Percentiles rank a stretch among this genome's conserved stretches.
These are phyloP conservation scores for Solanum habrochaites DNA, from an alignment of 257 asterid genomes.

Conservation along the genomic window DNA sequence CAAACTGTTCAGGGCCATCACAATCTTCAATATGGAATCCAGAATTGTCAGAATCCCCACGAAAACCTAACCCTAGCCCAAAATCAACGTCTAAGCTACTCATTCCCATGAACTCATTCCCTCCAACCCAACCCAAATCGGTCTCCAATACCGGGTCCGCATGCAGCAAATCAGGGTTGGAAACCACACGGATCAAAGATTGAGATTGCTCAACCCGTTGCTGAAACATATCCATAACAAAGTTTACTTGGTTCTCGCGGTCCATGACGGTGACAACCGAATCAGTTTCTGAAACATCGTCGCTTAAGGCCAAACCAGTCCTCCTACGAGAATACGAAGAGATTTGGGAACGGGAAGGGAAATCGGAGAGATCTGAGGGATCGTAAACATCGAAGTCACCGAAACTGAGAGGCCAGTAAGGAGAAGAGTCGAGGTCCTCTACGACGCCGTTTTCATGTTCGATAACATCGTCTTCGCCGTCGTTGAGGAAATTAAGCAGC, in stretches of 20 bases:
- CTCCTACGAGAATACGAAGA: not conserved
- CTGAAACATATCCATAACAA: slow-evolving; percentile 29
- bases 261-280: slow-evolving; percentile 3
- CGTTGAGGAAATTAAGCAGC: slow-evolving; percentile 11
- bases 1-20: slow-evolving; percentile 1
- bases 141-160: slow-evolving; percentile 5
- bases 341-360: not conserved
- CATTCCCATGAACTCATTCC: slow-evolving; percentile 6
- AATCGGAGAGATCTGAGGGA: slow-evolving; percentile 9
- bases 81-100: slow-evolving; percentile 13
- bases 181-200: not conserved
- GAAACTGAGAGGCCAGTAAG: slow-evolving; percentile 16
- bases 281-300: slow-evolving; percentile 6
- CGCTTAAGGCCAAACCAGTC: not conserved
- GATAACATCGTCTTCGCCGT: not conserved
- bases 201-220: slow-evolving; percentile 28
- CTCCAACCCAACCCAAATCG: slow-evolving; percentile 4
- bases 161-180: slow-evolving; percentile 2
- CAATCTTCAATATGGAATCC: slow-evolving; percentile 12
- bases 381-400: slow-evolving; percentile 7
- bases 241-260: slow-evolving; percentile 20
- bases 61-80: slow-evolving; percentile 18
- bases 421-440: not conserved
- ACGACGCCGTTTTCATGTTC: not conserved
- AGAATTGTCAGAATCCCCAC: slow-evolving; percentile 1